Base-by-base conservation (phyloP, 2,329 filamentous ascomycete species). In the Thelonectria blattea region DNA sequence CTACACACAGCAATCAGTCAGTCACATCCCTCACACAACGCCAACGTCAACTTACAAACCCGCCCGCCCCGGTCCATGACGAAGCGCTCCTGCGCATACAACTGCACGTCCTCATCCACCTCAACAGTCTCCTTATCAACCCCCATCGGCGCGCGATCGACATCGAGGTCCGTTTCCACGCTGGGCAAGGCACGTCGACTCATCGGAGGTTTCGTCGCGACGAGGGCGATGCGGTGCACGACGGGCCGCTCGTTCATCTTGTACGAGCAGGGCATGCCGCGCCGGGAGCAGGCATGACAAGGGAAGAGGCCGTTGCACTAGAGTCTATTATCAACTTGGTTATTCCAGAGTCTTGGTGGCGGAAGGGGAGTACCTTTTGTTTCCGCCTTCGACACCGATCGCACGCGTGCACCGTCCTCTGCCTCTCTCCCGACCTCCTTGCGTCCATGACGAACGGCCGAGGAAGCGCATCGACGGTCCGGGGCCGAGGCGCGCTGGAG, bases 291-390 rank as follows among this genome's bases (percentile, higher is more conserved):
- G 6, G 34, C 11, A 6, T 14, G 34, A 6, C 34, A 37, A 6
- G 34, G 34, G 15, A 3, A 37, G 34, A 37, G 34, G 11, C 34
- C 34, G 15, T 37, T 15, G 34, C 34, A 37, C 34, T 37, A 34
- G 32, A 24, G 27, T 24, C 22, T n/a, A n/a, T n/a, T n/a, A n/a
- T n/a, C n/a, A n/a, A n/a, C n/a, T n/a, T n/a, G n/a, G n/a, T n/a
- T n/a, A n/a, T n/a, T n/a, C n/a, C n/a, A n/a, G n/a, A n/a, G n/a
- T n/a, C n/a, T n/a, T n/a, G n/a, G n/a, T n/a, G n/a, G n/a, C n/a
- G n/a, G n/a, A n/a, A n/a, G n/a, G n/a, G n/a, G n/a, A 82, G 79
- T 71, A 87, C 87, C 80, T 89, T 90, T 76, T 89, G 87, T 73
- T 90, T 90, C 63, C 87, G 82, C 61, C 82, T 80, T 75, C 88